A percentile compares a stretch with the other conserved stretches of the same genome.
phyloP scores from a whole-genome alignment of 306 rosid species.

The Pyrus pyrifolia region DNA sequence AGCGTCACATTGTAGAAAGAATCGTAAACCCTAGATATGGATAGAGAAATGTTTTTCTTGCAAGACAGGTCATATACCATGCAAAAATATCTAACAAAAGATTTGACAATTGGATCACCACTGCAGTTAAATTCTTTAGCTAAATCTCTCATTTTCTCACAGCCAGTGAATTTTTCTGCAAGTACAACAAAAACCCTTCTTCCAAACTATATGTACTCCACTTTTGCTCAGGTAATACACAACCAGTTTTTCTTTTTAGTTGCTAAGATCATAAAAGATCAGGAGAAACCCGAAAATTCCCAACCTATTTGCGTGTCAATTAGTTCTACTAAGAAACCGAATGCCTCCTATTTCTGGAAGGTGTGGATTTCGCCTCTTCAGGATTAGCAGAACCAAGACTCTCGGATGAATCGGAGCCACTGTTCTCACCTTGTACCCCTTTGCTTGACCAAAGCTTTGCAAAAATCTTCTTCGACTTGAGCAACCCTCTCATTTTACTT shows the following conservation, averaged over 20 bases:
- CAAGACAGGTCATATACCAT: no score
- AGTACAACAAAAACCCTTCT: constrained; percentile 6
- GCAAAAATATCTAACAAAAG: neutral
- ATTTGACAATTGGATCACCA: neutral
- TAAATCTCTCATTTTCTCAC: neutral
- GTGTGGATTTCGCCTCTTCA: constrained; percentile 85
- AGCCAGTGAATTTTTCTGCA: neutral
- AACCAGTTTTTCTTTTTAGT: constrained; percentile 19
- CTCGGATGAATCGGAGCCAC: constrained; percentile 90
- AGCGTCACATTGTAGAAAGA: no score
- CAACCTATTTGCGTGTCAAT: constrained; percentile 15
- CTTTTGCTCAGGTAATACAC: constrained; percentile 29
- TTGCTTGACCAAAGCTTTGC: constrained; percentile 75
- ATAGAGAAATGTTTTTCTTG: no score
- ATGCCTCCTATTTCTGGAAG: constrained; percentile 86
- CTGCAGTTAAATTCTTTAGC: neutral
- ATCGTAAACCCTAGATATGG: no score
- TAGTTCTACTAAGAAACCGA: constrained; percentile 69
- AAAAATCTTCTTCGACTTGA: constrained; percentile 76
- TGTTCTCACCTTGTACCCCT: constrained; percentile 74
- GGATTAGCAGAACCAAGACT: constrained; percentile 76
- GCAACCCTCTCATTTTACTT: constrained; percentile 72
- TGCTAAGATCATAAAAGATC: constrained; percentile 22
- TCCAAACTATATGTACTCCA: constrained; percentile 42
- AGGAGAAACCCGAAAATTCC: constrained; percentile 4